These are phyloP conservation scores for Kodamaea jinghongensis DNA, from an alignment of 805 yeast species.

Conservation along the genomic window DNA sequence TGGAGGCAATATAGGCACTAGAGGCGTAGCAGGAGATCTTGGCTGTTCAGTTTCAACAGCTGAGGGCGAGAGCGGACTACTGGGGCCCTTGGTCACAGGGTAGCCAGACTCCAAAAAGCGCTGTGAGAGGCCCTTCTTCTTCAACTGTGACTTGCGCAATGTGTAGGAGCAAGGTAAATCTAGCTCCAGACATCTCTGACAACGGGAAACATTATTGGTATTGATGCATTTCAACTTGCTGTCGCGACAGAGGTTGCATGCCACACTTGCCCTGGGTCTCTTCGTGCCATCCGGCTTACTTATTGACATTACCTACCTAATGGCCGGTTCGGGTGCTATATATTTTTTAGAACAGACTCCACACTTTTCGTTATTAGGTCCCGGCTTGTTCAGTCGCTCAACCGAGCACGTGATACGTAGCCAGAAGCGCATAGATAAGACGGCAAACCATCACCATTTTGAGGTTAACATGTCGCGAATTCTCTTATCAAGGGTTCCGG, in stretches of 20 bases:
- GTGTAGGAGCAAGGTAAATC: slow-evolving; percentile 20
- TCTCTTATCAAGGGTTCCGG: neutral
- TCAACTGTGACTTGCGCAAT: slow-evolving; percentile 20
- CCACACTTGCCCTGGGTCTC: slow-evolving; percentile 13
- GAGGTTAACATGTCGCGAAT: no score
- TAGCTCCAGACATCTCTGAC: slow-evolving; percentile 19
- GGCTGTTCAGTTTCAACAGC: neutral
- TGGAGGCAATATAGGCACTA: slow-evolving; percentile 17
- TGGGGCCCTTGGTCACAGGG: neutral
- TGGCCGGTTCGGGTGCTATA: neutral
- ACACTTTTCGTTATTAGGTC: neutral
- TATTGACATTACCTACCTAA: slow-evolving; percentile 1
- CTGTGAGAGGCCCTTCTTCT: slow-evolving; percentile 9
- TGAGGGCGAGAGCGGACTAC: neutral
- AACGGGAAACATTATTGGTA: slow-evolving; percentile 6
- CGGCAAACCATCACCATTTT: no score
- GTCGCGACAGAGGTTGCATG: slow-evolving; percentile 14
- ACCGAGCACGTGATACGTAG: no score
- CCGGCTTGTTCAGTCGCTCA: no score
- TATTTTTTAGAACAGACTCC: slow-evolving; percentile 2
- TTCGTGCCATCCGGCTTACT: slow-evolving; percentile 2
- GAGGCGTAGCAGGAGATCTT: neutral
- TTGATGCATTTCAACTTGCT: slow-evolving; percentile 15
- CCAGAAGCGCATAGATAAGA: no score
- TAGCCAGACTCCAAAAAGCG: neutral